Percentiles rank a stretch among this genome's conserved stretches.
phyloP scores from a whole-genome alignment of 345 rosid species.

The Xanthoceras sorbifolium region DNA sequence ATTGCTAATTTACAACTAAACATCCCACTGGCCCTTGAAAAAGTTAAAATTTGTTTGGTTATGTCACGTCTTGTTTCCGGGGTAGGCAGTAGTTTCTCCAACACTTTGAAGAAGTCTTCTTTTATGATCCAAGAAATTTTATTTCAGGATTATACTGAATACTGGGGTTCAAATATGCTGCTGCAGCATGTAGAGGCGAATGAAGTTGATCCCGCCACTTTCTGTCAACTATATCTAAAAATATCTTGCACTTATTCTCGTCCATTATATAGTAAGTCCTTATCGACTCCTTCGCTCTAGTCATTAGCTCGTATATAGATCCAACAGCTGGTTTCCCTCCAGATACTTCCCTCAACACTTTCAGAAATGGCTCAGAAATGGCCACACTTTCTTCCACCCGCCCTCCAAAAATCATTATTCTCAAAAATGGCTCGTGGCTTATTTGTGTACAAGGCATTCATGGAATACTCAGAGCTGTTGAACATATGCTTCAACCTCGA shows the following conservation, averaged over 20 bases:
- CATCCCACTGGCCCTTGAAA: slow-evolving; percentile 77
- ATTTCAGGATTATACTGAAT: slow-evolving; percentile 83
- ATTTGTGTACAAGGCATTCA: slow-evolving; percentile 51
- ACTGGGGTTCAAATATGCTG: slow-evolving; percentile 79
- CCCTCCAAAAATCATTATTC: slow-evolving; percentile 81
- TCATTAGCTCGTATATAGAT: slow-evolving; percentile 81
- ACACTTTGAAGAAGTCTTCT: slow-evolving; percentile 78
- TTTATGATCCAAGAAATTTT: slow-evolving; percentile 71
- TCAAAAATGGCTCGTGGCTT: slow-evolving; percentile 68
- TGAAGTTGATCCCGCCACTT: slow-evolving; percentile 82
- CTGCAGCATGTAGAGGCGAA: slow-evolving; percentile 86
- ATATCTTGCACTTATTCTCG: slow-evolving; percentile 76
- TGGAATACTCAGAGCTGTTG: slow-evolving; percentile 66
- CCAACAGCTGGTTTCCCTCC: slow-evolving; percentile 81
- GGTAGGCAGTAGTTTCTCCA: slow-evolving; percentile 84
- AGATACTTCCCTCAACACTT: slow-evolving; percentile 80
- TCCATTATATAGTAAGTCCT: slow-evolving; percentile 90
- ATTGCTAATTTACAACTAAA: slow-evolving; percentile 78
- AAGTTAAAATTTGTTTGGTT: slow-evolving; percentile 71
- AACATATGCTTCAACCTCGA: slow-evolving; percentile 69
- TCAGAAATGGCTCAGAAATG: slow-evolving; percentile 81
- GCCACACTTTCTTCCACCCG: slow-evolving; percentile 81
- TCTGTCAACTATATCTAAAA: slow-evolving; percentile 74
- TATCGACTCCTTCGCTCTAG: slow-evolving; percentile 77
- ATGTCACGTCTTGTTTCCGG: slow-evolving; percentile 86